Base-by-base conservation (phyloP, 1,284 basidiomycete genomes). In the Apiotrichum domesticum region DNA sequence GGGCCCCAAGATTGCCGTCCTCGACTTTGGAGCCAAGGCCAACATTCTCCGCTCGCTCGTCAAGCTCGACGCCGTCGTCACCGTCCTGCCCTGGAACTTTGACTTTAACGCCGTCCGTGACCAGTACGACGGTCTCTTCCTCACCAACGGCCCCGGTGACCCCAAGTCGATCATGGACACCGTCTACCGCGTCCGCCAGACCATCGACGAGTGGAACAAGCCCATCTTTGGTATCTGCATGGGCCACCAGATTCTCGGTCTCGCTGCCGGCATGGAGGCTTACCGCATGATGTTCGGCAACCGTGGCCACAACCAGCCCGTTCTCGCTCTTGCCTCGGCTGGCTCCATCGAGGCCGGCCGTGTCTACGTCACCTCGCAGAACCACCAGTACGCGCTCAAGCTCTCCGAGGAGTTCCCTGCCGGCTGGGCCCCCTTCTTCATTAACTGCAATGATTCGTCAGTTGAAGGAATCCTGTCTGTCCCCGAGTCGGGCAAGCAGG, bases 171-270 rank as follows among this genome's bases (percentile, higher is more conserved):
- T 93, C 78, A 85, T 86, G 83, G 85, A 90, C 57, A 92, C 92
- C 29, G 88, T 86, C 14, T 71, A 87, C 62, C 84, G 88, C 59
- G 84, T 97, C 57, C 84, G 90, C 65, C 82, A 82, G 67, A 92
- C 90, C 14, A 79, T 98, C 54, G 70, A 83, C 51, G 88, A 95
- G 74, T 98, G 94, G 92, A 79, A 87, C 76, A 88, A 86, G 71
- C 95, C 95, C 29, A 83, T 98, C 52, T 98, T 98, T 69, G 96
- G 95, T 58, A 96, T 98, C 71, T 98, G 95, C 79, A 98, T 98
- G 96, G 96, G 93, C 48, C 90, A 96, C 74, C 93, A 96, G 76
- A 84, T 98, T 66, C 90, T 98, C 66, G 95, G 96, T 50, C 88
- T 98, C 80, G 95, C 95, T 14, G 94, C 93, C 21, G 96, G 96